Percentiles rank a stretch among this genome's conserved stretches.
Conservation (phyloP, 805 yeast species). For the Metschnikowia santaceciliae region DNA sequence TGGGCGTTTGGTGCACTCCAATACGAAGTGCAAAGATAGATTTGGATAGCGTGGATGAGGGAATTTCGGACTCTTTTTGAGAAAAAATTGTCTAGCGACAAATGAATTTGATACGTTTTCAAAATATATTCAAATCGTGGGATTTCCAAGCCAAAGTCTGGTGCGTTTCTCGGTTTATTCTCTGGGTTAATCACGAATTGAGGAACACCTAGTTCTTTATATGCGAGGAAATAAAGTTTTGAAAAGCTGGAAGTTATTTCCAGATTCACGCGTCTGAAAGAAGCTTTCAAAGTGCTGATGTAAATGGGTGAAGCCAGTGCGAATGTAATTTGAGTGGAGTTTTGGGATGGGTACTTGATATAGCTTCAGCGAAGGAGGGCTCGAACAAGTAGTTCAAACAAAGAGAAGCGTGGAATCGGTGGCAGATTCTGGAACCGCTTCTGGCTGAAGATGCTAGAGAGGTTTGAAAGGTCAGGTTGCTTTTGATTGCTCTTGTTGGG, state of each 20-base stretch:
- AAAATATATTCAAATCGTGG: too few relatives aligned
- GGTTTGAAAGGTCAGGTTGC: not conserved
- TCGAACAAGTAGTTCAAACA: not conserved
- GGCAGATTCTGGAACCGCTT: not conserved
- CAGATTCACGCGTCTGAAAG: too few relatives aligned
- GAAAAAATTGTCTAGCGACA: not conserved
- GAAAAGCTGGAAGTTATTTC: too few relatives aligned
- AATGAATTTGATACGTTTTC: not conserved
- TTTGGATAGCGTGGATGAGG: not conserved
- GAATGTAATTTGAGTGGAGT: not conserved
- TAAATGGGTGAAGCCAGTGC: not conserved
- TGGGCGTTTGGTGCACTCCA: not conserved
- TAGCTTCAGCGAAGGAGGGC: too few relatives aligned
- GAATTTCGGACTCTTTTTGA: not conserved
- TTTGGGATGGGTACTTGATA: not conserved
- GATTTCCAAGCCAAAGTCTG: too few relatives aligned
- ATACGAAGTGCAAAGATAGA: not conserved
- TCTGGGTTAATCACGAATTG: too few relatives aligned
- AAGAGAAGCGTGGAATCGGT: not conserved
- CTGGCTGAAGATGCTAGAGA: not conserved
- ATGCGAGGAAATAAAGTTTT: not conserved
- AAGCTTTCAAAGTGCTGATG: too few relatives aligned
- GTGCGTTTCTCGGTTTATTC: too few relatives aligned
- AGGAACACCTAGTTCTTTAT: not conserved
- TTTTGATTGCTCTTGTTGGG: not conserved